Evolutionary conservation across 75 land plant genomes (phyloP), one percentile per base, ranked within the genome.

Genomic region (Picea glauca): DNA sequence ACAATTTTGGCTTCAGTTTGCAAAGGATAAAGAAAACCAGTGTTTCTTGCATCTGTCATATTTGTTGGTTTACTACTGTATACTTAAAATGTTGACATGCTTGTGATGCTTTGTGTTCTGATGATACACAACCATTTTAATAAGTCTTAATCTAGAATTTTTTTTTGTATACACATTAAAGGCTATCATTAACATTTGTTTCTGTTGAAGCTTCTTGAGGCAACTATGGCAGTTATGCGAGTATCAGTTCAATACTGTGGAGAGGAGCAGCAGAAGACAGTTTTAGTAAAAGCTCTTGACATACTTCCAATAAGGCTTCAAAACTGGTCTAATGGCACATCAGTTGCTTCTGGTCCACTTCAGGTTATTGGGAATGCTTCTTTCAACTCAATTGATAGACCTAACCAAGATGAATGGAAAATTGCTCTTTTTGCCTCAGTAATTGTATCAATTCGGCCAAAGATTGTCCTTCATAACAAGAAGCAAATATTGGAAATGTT

Each of bases 381-480:
- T 40, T 33, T 78, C 15, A 38, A 80, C 12, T 12, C 35, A 15
- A 30, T 63, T 60, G 35, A 18, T 46, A 17, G 62, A 58, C 58
- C 83, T 50, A 72, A 35, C 64, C 60, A 75, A 80, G 85, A 86
- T 75, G 84, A 84, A 72, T 88, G 89, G 90, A n/a, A 90, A 70
- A 32, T 91, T 8, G 90, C 91, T 43, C 64, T 94, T 54, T 83
- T 91, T 82, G 87, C 93, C 63, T 85, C 95, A 20, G 85, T 85
- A 13, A 70, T 90, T 61, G 87, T 94, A 20, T 83, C 98, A 60
- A 75, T 93, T 77, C 87, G 79, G 60, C 93, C 92, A 60, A 82
- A 83, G 64, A 82, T 85, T 40, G 72, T 63, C 5, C 74, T 91
- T 73, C 86, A 81, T 58, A 78, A 90, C 76, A 60, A 76, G 18